phyloP scores from a whole-genome alignment of 495 filamentous ascomycete species.

The Penicillium coffeae region DNA sequence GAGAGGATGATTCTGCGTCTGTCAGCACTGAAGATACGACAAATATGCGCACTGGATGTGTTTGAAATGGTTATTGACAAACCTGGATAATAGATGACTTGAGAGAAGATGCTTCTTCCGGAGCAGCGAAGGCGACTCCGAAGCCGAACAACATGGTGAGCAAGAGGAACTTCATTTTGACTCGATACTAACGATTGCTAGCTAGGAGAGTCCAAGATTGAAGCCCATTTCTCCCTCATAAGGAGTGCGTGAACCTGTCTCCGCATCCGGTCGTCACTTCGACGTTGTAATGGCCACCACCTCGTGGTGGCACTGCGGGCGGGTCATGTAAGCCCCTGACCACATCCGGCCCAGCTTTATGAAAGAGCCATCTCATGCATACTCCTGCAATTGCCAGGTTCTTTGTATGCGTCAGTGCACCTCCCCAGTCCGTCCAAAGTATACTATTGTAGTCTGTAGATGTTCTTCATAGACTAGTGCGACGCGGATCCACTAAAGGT shows the following conservation, averaged over 20 bases:
- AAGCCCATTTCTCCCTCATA: background rate
- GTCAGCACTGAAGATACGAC: background rate
- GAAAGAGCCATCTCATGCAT: background rate
- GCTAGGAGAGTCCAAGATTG: background rate
- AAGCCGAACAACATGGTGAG: background rate
- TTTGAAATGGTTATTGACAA: no score
- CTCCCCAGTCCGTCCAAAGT: no score
- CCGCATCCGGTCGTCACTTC: background rate
- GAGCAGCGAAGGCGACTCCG: background rate
- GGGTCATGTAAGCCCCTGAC: background rate
- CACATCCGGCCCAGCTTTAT: background rate
- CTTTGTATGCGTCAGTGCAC: no score
- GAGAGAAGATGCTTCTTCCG: background rate
- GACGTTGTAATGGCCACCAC: background rate
- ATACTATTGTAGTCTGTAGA: no score
- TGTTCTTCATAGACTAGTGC: no score
- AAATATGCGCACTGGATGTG: no score
- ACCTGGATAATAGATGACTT: background rate
- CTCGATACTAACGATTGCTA: background rate
- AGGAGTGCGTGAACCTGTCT: background rate
- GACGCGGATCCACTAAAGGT: constrained; percentile 12
- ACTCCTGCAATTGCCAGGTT: background rate
- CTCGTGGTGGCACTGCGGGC: background rate
- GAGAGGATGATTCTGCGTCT: background rate
- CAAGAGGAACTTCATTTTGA: background rate